Base-by-base conservation (phyloP, 176 grass and related monocot species). In the Melocanna baccifera region DNA sequence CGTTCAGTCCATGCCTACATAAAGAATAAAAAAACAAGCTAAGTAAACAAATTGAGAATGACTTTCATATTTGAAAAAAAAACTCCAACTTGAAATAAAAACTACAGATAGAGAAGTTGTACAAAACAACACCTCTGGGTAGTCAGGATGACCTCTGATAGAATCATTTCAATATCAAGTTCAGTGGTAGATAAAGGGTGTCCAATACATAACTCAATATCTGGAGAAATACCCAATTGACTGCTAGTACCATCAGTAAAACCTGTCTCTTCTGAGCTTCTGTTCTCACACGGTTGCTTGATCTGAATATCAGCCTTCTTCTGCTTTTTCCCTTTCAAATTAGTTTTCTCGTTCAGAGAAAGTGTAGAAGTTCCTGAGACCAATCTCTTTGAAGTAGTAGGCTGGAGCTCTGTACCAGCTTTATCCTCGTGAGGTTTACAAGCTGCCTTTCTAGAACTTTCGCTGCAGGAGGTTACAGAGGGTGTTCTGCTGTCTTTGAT, bases 111-210 rank as follows among this genome's bases (percentile, higher is more conserved):
- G 40, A 62, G 36, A 73, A 73, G 62, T 42, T 83, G 3, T 34
- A 45, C 45, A 68, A 25, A 86, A 62, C 16, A 50, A 19, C 36
- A 93, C 91, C 91, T 90, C 78, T 82, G 72, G 14, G 85, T 79
- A 81, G 83, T 78, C 42, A 82, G 62, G 62, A 87, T 64, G 83
- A 85, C 88, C 50, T 85, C 79, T 66, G 87, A 92, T 18, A 87
- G 63, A n/a, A 70, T 89, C 47, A 78, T 80, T 72, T 78, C 80
- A 77, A 85, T 78, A 71, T 69, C 50, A 71, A 70, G 84, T 62
- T 85, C 84, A 74, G n/a, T 62, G 48, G 77, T 41, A 37, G 52
- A 62, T 68, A 63, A 82, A 75, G 48, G 36, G 50, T 81, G 28
- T 41, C 39, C 62, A 82, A 42, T 41, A 73, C 28, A 83, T 52